Base-by-base conservation (phyloP, 2,329 filamentous ascomycete genomes). In the Colletotrichum incanum region DNA sequence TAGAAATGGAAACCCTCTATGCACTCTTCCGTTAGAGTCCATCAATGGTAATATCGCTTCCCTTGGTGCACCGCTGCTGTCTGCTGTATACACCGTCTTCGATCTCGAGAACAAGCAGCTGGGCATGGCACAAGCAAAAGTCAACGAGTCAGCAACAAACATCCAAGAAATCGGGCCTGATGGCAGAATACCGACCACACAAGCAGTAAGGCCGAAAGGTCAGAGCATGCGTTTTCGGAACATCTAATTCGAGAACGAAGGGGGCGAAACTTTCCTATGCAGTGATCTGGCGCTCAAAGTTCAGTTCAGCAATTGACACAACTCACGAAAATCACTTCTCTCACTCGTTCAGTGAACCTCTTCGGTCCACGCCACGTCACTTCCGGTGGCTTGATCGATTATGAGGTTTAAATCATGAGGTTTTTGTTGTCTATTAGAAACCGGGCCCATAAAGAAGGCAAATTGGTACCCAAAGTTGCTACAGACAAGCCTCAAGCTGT, bases 41-140 rank as follows among this genome's bases (percentile, higher is more conserved):
- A 41, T 41, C 23, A 34, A 65, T 4, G 50, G 62, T 18, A 9
- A 50, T 20, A 34, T 55, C 8, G 62, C 62, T 18, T 65, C 49
- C 16, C 23, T 65, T 12, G 58, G 37, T 26, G 55, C 55, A 1
- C 55, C 55, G 8, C 34, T 41, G 55, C 37, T 43, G 3, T 58
- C 55, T 37, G 55, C 55, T 14, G 37, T 58, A 23, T 58, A 43
- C 23, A 41, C 55, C 1, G 37, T 58, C 12, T 58, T 58, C 7
- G 37, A 58, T 28, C 37, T 58, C 6, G 37, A 58, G 55, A 58
- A 58, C n/a, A 58, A 41, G 12, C 55, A 11, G 14, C 4, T 58
- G 7, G 23, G 37, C 1, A 58, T 58, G 55, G 55, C 55, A 41
- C 55, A 58, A 9, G 55, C 55, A 6, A 41, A 58, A 23, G 20